Evolutionary conservation across 2,329 filamentous ascomycete species (phyloP), one percentile per base, ranked within the genome.

Genomic region (Penicillium brasilianum): DNA sequence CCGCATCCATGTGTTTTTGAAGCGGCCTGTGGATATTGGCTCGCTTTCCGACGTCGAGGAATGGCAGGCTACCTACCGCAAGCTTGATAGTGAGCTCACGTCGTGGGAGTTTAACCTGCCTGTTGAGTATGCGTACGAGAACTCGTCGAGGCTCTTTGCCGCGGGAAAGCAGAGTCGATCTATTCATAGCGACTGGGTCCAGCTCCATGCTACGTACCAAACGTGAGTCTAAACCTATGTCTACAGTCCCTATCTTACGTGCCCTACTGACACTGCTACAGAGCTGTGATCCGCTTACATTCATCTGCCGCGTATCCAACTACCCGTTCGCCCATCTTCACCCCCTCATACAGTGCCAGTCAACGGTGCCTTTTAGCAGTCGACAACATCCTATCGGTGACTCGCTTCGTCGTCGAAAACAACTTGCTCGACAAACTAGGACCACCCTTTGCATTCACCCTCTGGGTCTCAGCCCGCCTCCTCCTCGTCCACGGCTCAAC

Each of bases 261-360:
- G 13, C n/a, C 7, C 55, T 39, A 22, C 67, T 76, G 52, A 81
- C 10, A 36, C n/a, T 28, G 54, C 9, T 25, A 20, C 65, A 87
- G 84, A 0, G 90, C 93, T 49, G 88, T 96, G 9, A 96, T 97
- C 68, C 88, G 93, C 37, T 84, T 97, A 25, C 93, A 97, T 78
- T 97, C 93, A 0, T 96, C 92, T 1, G 92, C 93, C 6, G 93
- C 93, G 1, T 97, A 97, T 75, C 93, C 93, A 3, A 96, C 92
- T 4, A 95, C 91, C 3, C 85, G 91, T 34, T 96, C 92, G 1
- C 89, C 90, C 13, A 93, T 96, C 55, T 97, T 97, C 78, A 93
- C 91, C 0, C 91, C 93, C 0, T 96, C 91, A 0, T 96, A 92
- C 75, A 91, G 88, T 69, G 93, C 93, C 32, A 90, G 88, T 57